Evolutionary conservation across 805 yeast genomes (phyloP).

Genomic region (Monosporozyma yasuniensis): DNA sequence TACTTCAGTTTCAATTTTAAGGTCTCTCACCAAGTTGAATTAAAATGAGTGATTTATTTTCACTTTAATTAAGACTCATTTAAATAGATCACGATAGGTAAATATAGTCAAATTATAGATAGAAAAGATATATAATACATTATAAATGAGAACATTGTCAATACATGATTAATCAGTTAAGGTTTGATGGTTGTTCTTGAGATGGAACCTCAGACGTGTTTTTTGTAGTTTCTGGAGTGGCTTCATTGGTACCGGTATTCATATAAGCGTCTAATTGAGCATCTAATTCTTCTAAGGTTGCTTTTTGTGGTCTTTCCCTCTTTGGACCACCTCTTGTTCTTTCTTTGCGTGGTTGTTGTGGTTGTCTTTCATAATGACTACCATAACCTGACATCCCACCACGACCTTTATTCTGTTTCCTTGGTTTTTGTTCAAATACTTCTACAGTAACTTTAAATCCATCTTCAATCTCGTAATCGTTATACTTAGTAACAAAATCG

Average conservation of each 20-base stretch:
- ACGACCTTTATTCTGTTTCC: background rate
- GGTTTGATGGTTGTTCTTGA: background rate
- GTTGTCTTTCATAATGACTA: constrained; percentile 9
- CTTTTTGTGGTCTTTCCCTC: constrained; percentile 3
- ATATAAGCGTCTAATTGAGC: constrained; percentile 28
- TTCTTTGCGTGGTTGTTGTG: background rate
- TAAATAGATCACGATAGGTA: background rate
- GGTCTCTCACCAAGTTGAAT: background rate
- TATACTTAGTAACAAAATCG: constrained; percentile 17
- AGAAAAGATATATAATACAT: background rate
- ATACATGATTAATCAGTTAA: background rate
- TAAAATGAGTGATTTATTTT: background rate
- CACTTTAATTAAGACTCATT: background rate
- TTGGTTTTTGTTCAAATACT: constrained; percentile 10
- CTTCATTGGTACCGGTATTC: constrained; percentile 10
- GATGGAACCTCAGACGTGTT: background rate
- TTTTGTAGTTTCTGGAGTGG: background rate
- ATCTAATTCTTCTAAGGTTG: constrained; percentile 22
- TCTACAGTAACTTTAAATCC: constrained; percentile 16
- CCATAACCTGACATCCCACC: constrained; percentile 7
- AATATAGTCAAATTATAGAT: background rate
- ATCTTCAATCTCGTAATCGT: constrained; percentile 18
- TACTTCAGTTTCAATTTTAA: background rate
- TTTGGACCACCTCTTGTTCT: background rate
- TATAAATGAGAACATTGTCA: background rate